phyloP scores from a whole-genome alignment of 2,329 filamentous ascomycete species.

The Hypoxylon sp. region DNA sequence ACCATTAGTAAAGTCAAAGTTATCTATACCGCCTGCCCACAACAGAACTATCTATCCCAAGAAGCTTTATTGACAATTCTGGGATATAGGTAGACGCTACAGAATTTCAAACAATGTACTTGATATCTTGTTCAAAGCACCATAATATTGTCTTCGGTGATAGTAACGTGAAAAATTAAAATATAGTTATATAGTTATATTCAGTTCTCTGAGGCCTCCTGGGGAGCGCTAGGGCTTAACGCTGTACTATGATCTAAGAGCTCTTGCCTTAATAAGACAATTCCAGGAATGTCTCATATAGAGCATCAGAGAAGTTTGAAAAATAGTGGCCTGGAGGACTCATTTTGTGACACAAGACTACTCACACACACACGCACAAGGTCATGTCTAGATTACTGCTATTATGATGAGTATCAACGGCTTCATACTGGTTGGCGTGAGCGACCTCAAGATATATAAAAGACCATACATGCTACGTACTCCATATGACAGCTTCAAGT shows the following conservation, averaged over 20 bases:
- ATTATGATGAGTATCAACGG: neutral
- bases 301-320: neutral
- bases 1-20: conserved; percentile 8
- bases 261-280: neutral
- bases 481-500: neutral
- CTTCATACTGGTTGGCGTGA: neutral
- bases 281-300: neutral
- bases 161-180: neutral
- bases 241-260: neutral
- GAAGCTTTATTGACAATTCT: conserved; percentile 10
- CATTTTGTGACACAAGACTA: neutral
- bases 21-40: neutral
- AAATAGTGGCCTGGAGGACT: neutral
- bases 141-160: neutral
- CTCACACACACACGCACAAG: neutral
- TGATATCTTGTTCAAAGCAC: neutral
- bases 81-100: neutral
- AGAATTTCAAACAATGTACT: neutral
- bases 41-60: neutral
- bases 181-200: neutral
- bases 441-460: neutral
- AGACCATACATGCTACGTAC: neutral
- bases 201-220: neutral
- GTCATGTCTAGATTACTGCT: neutral
- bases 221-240: neutral